phyloP scores from a whole-genome alignment of 192 early-diverging fungal genomes.

The Phlyctochytrium planicorne region DNA sequence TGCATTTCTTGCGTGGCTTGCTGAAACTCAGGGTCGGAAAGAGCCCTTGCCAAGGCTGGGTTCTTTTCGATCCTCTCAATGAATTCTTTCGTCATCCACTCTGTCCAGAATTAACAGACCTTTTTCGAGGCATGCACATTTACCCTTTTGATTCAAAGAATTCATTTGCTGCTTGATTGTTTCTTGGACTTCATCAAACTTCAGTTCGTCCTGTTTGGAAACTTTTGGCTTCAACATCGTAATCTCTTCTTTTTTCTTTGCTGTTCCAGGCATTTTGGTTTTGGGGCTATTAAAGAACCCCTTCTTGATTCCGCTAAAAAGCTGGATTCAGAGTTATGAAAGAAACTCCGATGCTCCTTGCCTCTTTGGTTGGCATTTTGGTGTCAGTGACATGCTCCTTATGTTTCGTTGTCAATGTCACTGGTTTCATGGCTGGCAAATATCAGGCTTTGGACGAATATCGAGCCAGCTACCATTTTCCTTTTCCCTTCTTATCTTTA shows the following conservation, averaged over 20 bases:
- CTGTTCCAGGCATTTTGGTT: neutral
- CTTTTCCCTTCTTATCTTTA: slow-evolving; percentile 2
- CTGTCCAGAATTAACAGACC: neutral
- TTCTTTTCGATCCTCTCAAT: slow-evolving; percentile 29
- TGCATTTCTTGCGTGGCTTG: slow-evolving; percentile 28
- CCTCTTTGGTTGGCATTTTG: neutral
- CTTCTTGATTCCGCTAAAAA: slow-evolving; percentile 17
- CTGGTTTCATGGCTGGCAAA: neutral
- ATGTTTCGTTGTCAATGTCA: neutral
- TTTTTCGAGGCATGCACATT: neutral
- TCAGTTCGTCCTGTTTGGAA: slow-evolving; percentile 1
- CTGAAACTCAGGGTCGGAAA: slow-evolving; percentile 40
- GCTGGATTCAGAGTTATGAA: neutral
- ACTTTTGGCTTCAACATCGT: neutral
- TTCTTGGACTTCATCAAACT: slow-evolving; percentile 42
- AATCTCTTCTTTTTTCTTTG: neutral
- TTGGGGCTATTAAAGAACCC: slow-evolving; percentile 21
- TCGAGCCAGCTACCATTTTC: neutral
- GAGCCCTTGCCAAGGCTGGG: slow-evolving; percentile 34
- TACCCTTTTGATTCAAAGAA: slow-evolving; percentile 23
- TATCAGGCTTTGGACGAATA: neutral
- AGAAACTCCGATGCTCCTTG: neutral
- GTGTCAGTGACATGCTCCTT: neutral
- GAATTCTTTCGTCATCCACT: slow-evolving; percentile 47
- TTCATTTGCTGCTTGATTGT: slow-evolving; percentile 36